phyloP scores from a whole-genome alignment of 768 basidiomycete genomes.

The Tulasnella sp. region DNA sequence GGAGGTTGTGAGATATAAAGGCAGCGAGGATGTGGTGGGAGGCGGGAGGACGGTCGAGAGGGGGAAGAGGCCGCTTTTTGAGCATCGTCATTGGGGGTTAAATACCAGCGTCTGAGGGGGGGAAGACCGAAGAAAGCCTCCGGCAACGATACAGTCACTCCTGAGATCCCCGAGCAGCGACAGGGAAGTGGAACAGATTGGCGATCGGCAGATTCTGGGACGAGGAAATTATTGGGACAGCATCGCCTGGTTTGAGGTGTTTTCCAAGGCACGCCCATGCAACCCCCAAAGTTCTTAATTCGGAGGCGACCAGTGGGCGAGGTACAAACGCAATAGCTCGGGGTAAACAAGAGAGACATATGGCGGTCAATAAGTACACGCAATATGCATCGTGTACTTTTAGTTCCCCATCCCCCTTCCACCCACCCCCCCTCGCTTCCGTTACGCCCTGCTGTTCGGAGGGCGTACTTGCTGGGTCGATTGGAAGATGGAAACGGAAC shows the following conservation, averaged over 20 bases:
- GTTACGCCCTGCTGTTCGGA: constrained; percentile 6
- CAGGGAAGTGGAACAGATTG: background rate
- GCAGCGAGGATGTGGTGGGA: background rate
- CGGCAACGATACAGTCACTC: background rate
- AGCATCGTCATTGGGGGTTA: background rate
- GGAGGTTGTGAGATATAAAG: background rate
- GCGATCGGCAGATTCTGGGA: background rate
- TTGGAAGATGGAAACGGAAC: constrained; percentile 8
- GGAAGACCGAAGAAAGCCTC: background rate
- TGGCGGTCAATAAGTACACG: background rate
- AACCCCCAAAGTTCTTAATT: background rate
- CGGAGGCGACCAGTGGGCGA: background rate
- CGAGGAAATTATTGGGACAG: background rate
- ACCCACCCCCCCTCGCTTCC: background rate
- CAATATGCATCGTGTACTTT: background rate
- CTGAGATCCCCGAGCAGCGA: background rate
- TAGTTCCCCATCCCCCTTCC: background rate
- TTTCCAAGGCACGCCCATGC: background rate
- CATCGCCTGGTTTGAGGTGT: background rate
- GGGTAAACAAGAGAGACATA: background rate
- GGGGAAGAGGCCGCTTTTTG: constrained; percentile 1
- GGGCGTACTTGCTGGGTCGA: background rate
- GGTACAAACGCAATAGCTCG: constrained; percentile 2
- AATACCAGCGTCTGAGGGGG: background rate
- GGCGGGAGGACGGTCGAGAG: background rate